Conservation (phyloP, 169 alveolate genomes). For the Plasmodium cynomolgi region DNA sequence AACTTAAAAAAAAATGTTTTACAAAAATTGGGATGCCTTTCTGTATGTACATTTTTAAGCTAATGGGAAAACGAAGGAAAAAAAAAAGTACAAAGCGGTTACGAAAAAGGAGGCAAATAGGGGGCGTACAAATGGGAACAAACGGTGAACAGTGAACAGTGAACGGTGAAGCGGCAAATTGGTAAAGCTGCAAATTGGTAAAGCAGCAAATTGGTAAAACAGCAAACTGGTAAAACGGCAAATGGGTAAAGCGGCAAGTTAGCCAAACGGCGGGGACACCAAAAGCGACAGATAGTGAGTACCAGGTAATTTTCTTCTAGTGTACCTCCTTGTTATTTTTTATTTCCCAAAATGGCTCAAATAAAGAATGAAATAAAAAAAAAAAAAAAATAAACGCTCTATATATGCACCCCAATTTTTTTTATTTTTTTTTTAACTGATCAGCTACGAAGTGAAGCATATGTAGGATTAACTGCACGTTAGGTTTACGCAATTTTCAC, state of each 20-base stretch:
- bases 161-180: neutral
- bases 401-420: neutral
- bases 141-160: too few species aligned
- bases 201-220: neutral
- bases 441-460: neutral
- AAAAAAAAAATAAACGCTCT: too few species aligned
- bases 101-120: neutral
- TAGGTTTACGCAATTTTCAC: neutral
- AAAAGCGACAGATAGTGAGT: neutral
- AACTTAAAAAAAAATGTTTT: too few species aligned
- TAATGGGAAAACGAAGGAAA: neutral
- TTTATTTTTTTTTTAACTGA: neutral
- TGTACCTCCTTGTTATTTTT: neutral
- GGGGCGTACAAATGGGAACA: neutral
- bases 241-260: neutral
- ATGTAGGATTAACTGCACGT: neutral
- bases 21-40: neutral
- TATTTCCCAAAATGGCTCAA: neutral
- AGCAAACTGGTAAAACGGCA: too few species aligned
- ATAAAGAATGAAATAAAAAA: neutral
- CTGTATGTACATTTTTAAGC: neutral
- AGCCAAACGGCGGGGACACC: too few species aligned
- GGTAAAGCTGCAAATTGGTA: too few species aligned
- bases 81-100: neutral
- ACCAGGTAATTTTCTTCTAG: neutral